These are phyloP conservation scores for Diplodia intermedia DNA, from an alignment of 2,329 filamentous ascomycete genomes.

Conservation along the genomic window DNA sequence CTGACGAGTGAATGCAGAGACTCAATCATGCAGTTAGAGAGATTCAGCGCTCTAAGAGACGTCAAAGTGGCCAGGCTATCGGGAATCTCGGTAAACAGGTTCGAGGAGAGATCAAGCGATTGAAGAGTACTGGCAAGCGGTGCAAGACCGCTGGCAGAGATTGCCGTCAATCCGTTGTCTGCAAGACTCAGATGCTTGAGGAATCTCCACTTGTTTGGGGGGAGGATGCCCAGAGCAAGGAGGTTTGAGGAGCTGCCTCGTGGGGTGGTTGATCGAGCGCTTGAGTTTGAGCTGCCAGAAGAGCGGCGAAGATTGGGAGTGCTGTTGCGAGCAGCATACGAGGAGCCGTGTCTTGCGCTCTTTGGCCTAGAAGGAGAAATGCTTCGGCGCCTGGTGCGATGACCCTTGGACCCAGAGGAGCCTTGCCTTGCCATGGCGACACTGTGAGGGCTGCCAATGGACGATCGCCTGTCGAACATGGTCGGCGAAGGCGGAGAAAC, in stretches of 20 bases:
- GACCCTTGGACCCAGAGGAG: constrained; percentile 57
- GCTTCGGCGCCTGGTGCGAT: constrained; percentile 67
- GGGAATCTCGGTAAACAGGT: constrained; percentile 92
- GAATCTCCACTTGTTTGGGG: constrained; percentile 92
- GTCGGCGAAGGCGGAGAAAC: constrained; percentile 56
- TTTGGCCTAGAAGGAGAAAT: constrained; percentile 80
- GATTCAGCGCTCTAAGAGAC: constrained; percentile 86
- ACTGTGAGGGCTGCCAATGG: constrained; percentile 58
- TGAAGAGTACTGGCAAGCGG: constrained; percentile 88
- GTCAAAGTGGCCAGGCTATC: constrained; percentile 87
- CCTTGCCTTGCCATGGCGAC: constrained; percentile 61
- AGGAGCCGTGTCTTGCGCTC: constrained; percentile 74
- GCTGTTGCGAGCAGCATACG: constrained; percentile 66
- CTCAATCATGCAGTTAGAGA: constrained; percentile 98
- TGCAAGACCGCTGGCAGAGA: constrained; percentile 75
- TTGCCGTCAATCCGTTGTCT: constrained; percentile 86
- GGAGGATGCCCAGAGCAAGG: constrained; percentile 72
- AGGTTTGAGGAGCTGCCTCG: constrained; percentile 79
- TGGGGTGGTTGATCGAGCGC: constrained; percentile 61
- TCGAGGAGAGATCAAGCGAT: constrained; percentile 90
- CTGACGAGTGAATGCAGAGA: constrained; percentile 85
- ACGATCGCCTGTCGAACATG: constrained; percentile 51
- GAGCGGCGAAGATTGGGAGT: constrained; percentile 81
- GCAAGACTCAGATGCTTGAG: constrained; percentile 88
- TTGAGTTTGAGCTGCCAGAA: constrained; percentile 92